Evolutionary conservation across 495 filamentous ascomycete genomes (phyloP).

Genomic region (Talaromyces proteolyticus): DNA sequence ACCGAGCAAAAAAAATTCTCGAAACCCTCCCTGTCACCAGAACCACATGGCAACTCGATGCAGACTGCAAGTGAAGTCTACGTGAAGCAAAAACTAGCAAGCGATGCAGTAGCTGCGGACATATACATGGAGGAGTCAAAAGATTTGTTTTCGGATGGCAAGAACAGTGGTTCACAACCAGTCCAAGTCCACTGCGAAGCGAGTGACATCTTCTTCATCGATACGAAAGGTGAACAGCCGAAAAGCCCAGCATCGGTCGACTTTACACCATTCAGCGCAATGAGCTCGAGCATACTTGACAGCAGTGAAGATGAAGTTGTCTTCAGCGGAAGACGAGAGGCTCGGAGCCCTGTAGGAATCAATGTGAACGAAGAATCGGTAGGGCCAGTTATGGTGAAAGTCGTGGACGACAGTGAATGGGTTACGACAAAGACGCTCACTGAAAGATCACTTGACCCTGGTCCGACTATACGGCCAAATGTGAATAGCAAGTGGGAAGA

Average conservation of each 20-base stretch:
- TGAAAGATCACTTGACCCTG: not conserved
- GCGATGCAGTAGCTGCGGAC: no score
- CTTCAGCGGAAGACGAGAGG: slow-evolving; percentile 23
- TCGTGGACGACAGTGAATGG: not conserved
- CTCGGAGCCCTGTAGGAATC: not conserved
- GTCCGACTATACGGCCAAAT: not conserved
- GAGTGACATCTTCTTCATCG: slow-evolving; percentile 20
- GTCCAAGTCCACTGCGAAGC: not conserved
- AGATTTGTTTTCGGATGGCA: no score
- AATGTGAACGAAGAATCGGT: not conserved
- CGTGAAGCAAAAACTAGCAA: no score
- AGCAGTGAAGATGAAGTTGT: slow-evolving; percentile 38
- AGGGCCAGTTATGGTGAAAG: not conserved
- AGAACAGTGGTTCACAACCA: not conserved
- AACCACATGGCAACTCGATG: no score
- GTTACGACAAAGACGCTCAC: not conserved
- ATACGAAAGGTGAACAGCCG: slow-evolving; percentile 11
- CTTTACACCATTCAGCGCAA: slow-evolving; percentile 3
- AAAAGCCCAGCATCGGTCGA: slow-evolving; percentile 13
- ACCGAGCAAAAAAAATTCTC: no score
- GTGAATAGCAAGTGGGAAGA: not conserved
- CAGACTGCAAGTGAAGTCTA: no score
- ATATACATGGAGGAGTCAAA: no score
- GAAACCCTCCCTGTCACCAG: no score
- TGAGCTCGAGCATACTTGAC: slow-evolving; percentile 16